phyloP scores from a whole-genome alignment of 441 rosid species.

The Omphalea diandra region DNA sequence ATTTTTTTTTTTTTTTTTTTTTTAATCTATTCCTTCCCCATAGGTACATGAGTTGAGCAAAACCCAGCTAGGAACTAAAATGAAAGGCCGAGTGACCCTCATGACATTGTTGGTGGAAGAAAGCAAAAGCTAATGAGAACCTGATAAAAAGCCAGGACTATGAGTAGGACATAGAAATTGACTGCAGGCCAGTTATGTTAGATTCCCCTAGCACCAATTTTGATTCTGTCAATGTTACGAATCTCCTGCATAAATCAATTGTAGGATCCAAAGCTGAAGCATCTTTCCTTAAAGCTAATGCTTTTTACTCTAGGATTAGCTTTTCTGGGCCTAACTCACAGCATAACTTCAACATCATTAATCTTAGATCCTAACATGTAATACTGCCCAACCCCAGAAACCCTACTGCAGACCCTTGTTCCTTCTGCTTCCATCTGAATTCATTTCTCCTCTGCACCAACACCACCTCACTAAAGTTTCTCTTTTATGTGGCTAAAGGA shows the following conservation, averaged over 20 bases:
- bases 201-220: too few relatives aligned
- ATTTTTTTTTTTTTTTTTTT: not conserved
- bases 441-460: not conserved
- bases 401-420: not conserved
- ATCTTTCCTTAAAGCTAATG: too few relatives aligned
- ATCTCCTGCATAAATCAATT: too few relatives aligned
- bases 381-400: not conserved
- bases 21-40: not conserved
- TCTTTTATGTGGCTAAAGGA: not conserved
- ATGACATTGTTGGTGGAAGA: not conserved
- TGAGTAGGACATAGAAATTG: not conserved
- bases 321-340: not conserved
- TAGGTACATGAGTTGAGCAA: not conserved
- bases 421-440: not conserved
- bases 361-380: too few relatives aligned
- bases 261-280: not conserved
- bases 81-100: not conserved
- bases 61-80: not conserved
- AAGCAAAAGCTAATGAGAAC: not conserved
- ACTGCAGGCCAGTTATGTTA: not conserved
- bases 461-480: not conserved
- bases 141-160: not conserved
- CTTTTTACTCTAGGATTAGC: not conserved
- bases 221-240: too few relatives aligned
- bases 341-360: not conserved